phyloP scores from a whole-genome alignment of 2,329 filamentous ascomycete genomes.

The Talaromyces sp. region DNA sequence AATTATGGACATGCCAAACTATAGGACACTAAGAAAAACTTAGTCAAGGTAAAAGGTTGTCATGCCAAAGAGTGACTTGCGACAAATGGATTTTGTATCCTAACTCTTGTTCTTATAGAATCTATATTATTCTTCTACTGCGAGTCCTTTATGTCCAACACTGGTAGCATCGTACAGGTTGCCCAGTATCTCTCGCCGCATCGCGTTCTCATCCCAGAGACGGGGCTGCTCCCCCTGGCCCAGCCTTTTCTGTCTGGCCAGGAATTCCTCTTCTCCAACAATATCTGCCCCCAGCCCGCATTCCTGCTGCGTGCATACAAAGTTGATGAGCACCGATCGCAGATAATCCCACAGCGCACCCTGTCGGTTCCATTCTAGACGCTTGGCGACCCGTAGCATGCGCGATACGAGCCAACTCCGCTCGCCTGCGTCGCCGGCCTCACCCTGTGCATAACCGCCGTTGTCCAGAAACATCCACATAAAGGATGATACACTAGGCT shows the following conservation, averaged over 20 bases:
- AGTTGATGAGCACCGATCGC: conserved; percentile 21
- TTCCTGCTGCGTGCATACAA: conserved; percentile 24
- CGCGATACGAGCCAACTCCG: conserved; percentile 29
- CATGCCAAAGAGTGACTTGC: too few relatives aligned
- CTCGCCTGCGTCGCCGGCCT: conserved; percentile 21
- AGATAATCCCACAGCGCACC: conserved; percentile 25
- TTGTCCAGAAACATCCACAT: conserved; percentile 28
- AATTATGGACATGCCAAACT: too few relatives aligned
- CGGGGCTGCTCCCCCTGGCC: conserved; percentile 12
- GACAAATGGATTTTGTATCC: too few relatives aligned
- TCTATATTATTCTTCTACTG: background rate
- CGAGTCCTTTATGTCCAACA: background rate
- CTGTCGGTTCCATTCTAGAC: conserved; percentile 25
- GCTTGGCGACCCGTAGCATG: conserved; percentile 27
- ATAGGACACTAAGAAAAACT: too few relatives aligned
- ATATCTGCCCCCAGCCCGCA: conserved; percentile 23
- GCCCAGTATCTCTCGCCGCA: conserved; percentile 23
- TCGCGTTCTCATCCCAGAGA: conserved; percentile 25
- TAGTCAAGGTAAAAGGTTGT: too few relatives aligned
- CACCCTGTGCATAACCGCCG: conserved; percentile 21
- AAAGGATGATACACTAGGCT: conserved; percentile 26
- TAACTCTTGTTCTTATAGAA: too few relatives aligned
- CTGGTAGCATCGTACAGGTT: conserved; percentile 15
- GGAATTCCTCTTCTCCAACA: conserved; percentile 18
- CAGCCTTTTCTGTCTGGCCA: conserved; percentile 19